Percentiles rank a stretch among this genome's conserved stretches.
Evolutionary conservation across 192 early-diverging fungal genomes (phyloP).

Genomic region (Backusella tuberculispora): DNA sequence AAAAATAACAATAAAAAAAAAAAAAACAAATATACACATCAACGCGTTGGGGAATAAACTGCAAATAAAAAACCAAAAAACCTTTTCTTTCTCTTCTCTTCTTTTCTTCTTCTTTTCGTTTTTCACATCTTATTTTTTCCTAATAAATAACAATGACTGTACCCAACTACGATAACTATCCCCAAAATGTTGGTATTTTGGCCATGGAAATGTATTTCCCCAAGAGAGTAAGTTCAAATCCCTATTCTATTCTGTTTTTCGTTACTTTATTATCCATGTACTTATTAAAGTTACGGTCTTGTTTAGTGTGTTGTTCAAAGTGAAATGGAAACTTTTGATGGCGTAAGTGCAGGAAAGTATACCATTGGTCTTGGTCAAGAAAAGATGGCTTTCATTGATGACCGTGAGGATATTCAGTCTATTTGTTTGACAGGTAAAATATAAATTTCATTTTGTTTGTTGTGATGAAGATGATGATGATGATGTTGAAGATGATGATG

Average conservation of each 20-base stretch:
- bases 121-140: conserved; percentile 1
- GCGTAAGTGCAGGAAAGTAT: conserved; percentile 95
- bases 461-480: not conserved
- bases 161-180: conserved; percentile 36
- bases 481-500: not conserved
- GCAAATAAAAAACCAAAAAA: not conserved
- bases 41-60: conserved; percentile 1
- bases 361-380: conserved; percentile 96
- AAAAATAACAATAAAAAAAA: conserved; percentile 1
- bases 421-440: conserved; percentile 82
- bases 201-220: conserved; percentile 57
- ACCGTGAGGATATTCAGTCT: conserved; percentile 94
- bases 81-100: conserved; percentile 15
- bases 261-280: not conserved
- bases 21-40: not conserved
- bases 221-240: conserved; percentile 45
- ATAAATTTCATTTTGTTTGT: not conserved
- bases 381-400: conserved; percentile 95
- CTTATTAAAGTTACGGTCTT: not conserved
- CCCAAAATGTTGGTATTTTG: conserved; percentile 51
- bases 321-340: conserved; percentile 84
- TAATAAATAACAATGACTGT: conserved; percentile 18
- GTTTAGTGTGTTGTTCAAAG: conserved; percentile 63
- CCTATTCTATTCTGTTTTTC: conserved; percentile 3
- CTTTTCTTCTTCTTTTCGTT: not conserved